Evolutionary conservation across 306 rosid genomes (phyloP), one percentile per base, ranked within the genome.

Genomic region (Cicer chorassanicum): DNA sequence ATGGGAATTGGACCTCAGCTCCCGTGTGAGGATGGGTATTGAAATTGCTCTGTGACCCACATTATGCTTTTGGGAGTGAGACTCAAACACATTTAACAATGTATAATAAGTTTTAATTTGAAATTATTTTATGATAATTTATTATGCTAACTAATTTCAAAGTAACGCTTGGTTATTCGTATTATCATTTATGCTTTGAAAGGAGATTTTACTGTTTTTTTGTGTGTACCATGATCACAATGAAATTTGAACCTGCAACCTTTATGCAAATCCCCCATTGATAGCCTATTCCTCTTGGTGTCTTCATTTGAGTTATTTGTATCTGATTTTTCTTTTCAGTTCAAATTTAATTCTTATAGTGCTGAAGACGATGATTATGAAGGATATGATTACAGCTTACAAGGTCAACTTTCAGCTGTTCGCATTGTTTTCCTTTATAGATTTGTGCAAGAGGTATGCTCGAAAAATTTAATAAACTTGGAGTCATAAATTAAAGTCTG

Each of bases 391-490:
- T 92, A 92, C 80, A 87, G 97, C 81, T 83, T 94, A 88, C 79
- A 83, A 62, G 95, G 99, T 63, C 95, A 88, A 56, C 97, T 94
- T 78, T 90, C 96, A 82, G 99, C 99, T 55, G 99, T 94, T 81
- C 99, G 99, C 68, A 86, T 94, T 65, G 88, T 92, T 80, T 90
- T 94, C 85, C 97, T 94, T 50, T 87, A 94, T 81, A 88, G 99
- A 86, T 94, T 94, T 85, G 90, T 94, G 76, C 97, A 92, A 76
- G 99, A 94, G 99, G 99, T 94, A 90, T 70, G 86, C 63, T 51
- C 44, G 46, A 57, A 73, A 36, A 54, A 29, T 76, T 68, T 29
- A 2, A 73, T 42, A 24, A 66, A 72, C 66, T 45, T 83, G 67
- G 21, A 24, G 51, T 68, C 39, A 40, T 39, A 57, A 49, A 38